Evolutionary conservation across 1,284 basidiomycete genomes (phyloP).

Genomic region (Calocybe gambosa): DNA sequence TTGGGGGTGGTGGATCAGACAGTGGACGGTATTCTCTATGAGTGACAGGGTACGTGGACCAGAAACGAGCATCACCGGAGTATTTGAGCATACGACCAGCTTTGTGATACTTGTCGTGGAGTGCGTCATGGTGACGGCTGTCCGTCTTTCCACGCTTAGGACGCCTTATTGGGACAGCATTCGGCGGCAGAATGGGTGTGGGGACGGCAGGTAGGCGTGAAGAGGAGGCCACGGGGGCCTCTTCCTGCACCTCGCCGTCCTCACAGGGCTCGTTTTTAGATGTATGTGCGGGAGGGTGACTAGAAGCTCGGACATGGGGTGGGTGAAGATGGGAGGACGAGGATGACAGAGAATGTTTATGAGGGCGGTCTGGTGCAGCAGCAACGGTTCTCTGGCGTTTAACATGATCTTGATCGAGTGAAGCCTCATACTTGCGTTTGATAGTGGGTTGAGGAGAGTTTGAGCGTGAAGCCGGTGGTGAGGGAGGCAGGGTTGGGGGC

Average conservation of each 20-base stretch:
- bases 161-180: conserved; percentile 55
- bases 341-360: conserved; percentile 13
- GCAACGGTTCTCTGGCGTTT: conserved; percentile 53
- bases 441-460: conserved; percentile 47
- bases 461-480: conserved; percentile 59
- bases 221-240: conserved; percentile 21
- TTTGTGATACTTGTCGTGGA: conserved; percentile 59
- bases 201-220: conserved; percentile 26
- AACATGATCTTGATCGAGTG: conserved; percentile 36
- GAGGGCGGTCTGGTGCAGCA: conserved; percentile 28
- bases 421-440: conserved; percentile 57
- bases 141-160: conserved; percentile 50
- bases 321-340: conserved; percentile 12
- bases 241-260: conserved; percentile 52
- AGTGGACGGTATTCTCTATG: conserved; percentile 61
- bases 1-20: conserved; percentile 50
- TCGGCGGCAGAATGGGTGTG: conserved; percentile 26
- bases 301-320: conserved; percentile 24
- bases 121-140: conserved; percentile 40
- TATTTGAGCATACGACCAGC: conserved; percentile 66
- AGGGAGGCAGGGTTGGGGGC: conserved; percentile 59
- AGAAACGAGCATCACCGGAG: conserved; percentile 67
- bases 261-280: conserved; percentile 47
- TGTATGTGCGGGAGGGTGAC: conserved; percentile 23
- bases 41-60: conserved; percentile 60